Conservation (phyloP, 2,329 filamentous ascomycete genomes). For the Colletotrichum sp. region DNA sequence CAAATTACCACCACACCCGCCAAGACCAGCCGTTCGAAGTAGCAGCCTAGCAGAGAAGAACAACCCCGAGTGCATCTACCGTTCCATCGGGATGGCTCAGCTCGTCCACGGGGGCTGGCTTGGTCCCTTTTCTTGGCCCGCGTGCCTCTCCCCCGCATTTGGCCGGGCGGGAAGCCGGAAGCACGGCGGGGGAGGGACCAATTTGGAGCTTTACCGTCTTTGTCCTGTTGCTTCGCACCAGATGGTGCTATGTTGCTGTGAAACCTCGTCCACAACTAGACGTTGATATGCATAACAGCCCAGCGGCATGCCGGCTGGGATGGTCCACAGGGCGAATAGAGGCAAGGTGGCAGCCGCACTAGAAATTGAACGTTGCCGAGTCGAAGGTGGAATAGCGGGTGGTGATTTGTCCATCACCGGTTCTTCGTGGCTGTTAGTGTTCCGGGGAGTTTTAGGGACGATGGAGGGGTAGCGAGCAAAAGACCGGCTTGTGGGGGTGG, state of each 20-base stretch:
- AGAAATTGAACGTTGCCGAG: background rate
- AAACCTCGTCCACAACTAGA: background rate
- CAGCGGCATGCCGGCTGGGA: background rate
- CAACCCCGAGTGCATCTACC: background rate
- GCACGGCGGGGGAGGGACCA: background rate
- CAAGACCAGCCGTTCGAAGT: background rate
- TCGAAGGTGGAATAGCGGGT: background rate
- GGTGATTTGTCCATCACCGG: background rate
- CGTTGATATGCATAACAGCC: background rate
- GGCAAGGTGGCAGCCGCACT: background rate
- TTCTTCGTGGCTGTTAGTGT: background rate
- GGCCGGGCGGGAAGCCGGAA: constrained; percentile 1
- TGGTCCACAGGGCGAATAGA: background rate
- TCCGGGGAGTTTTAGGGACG: background rate
- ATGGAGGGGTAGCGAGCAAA: background rate
- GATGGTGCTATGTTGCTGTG: background rate
- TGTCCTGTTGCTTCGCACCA: background rate
- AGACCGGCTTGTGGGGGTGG: constrained; percentile 16
- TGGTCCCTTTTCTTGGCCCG: background rate
- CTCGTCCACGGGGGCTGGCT: background rate
- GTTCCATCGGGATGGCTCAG: background rate
- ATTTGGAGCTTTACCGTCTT: background rate
- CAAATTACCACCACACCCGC: background rate
- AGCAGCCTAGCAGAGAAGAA: background rate
- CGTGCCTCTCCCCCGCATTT: constrained; percentile 1